These are phyloP conservation scores for Beauveria australis DNA, from an alignment of 2,329 filamentous ascomycete species.

Conservation along the genomic window DNA sequence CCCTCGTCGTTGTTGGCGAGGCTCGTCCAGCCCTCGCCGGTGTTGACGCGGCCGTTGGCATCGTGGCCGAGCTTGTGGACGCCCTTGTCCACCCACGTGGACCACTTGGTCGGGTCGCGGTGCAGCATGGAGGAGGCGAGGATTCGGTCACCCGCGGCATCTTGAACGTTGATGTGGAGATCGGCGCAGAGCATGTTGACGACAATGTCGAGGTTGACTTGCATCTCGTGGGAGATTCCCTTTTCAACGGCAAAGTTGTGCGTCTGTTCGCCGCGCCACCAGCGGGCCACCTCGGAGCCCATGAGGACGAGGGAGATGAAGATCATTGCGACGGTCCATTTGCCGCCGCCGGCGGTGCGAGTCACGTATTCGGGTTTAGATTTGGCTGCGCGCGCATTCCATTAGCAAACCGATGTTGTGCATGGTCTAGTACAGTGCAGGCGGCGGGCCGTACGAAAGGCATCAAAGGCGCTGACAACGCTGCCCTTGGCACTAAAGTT, in stretches of 20 bases:
- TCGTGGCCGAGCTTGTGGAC: slow-evolving; percentile 53
- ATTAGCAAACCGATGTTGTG: background rate
- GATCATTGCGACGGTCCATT: slow-evolving; percentile 83
- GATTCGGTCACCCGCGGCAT: slow-evolving; percentile 87
- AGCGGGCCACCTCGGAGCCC: slow-evolving; percentile 68
- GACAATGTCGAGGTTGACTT: slow-evolving; percentile 94
- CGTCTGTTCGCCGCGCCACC: slow-evolving; percentile 76
- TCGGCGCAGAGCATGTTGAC: slow-evolving; percentile 80
- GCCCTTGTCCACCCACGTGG: slow-evolving; percentile 70
- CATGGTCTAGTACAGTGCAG: background rate
- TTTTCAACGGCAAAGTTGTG: slow-evolving; percentile 94
- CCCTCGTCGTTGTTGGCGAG: slow-evolving; percentile 50
- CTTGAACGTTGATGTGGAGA: slow-evolving; percentile 94
- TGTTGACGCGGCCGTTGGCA: slow-evolving; percentile 43
- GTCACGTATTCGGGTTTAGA: slow-evolving; percentile 90
- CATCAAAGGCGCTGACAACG: slow-evolving; percentile 84
- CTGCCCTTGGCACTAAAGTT: slow-evolving; percentile 66
- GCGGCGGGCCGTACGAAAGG: slow-evolving; percentile 66
- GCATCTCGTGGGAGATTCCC: slow-evolving; percentile 75
- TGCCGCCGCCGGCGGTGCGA: slow-evolving; percentile 75
- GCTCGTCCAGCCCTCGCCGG: slow-evolving; percentile 48
- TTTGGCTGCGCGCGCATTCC: slow-evolving; percentile 59
- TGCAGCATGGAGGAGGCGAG: slow-evolving; percentile 67
- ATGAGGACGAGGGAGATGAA: slow-evolving; percentile 67
- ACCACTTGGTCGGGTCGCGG: slow-evolving; percentile 73